Conservation (phyloP, 495 filamentous ascomycete species). For the Sporormia fimetaria region DNA sequence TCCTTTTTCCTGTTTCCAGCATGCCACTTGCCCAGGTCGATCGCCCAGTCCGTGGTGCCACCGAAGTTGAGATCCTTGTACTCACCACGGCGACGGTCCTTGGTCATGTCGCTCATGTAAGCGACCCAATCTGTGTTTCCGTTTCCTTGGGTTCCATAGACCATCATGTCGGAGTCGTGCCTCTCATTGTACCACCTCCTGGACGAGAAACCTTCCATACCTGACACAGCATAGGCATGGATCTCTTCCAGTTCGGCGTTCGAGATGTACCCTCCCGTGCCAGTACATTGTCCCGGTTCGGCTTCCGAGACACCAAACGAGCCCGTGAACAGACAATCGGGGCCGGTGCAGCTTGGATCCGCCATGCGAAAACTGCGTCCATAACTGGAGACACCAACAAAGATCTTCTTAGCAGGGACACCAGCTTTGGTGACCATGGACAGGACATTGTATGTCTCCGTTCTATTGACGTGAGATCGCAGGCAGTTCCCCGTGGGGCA, state of each 20-base stretch:
- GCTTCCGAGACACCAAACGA: constrained; percentile 15
- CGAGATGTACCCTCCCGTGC: constrained; percentile 27
- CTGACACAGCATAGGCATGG: constrained; percentile 1
- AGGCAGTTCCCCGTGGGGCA: constrained; percentile 36
- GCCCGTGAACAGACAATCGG: constrained; percentile 27
- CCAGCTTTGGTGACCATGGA: constrained; percentile 44
- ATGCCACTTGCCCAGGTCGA: constrained; percentile 14
- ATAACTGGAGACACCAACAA: constrained; percentile 35
- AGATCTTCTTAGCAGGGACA: constrained; percentile 33
- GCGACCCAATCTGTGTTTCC: constrained; percentile 25
- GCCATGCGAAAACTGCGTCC: constrained; percentile 35
- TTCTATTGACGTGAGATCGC: constrained; percentile 36
- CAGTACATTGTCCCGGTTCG: constrained; percentile 13
- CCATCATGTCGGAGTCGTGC: constrained; percentile 32
- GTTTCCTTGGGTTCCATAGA: constrained; percentile 35
- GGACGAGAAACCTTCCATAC: no score
- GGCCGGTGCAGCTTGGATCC: constrained; percentile 23
- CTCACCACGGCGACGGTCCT: constrained; percentile 4
- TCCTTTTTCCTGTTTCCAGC: not conserved
- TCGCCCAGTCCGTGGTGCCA: constrained; percentile 28
- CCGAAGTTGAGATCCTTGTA: constrained; percentile 20
- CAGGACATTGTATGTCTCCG: constrained; percentile 35
- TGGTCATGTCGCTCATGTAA: constrained; percentile 32
- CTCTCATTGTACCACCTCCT: constrained; percentile 2
- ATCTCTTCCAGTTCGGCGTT: constrained; percentile 17